Evolutionary conservation across 306 rosid genomes (phyloP), one percentile per base, ranked within the genome.

Genomic region (Castanopsis chinensis): DNA sequence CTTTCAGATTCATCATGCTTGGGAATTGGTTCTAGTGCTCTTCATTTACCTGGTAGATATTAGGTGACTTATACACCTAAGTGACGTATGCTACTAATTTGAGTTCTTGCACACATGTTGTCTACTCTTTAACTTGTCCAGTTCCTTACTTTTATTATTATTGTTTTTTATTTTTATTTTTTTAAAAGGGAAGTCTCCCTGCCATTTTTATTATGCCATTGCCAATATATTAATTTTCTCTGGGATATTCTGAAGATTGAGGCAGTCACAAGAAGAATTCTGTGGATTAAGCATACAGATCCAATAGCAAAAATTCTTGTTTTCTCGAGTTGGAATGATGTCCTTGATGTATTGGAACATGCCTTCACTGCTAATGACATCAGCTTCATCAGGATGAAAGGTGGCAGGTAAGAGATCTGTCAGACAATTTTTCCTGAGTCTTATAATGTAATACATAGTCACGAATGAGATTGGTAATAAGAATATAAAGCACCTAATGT

Each of bases 241-340:
- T 81, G 78, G 76, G 75, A 59, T 77, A 61, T 82, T 76, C 30
- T 85, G 78, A 76, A 94, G 99, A 91, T 92, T 83, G 99, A 95
- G 89, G 96, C 99, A 33, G 86, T 95, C 69, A 89, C 97, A 43
- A 90, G 93, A 89, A 89, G 99, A 86, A 89, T 95, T 75, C 80
- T 95, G 83, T 95, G 94, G 91, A 83, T 91, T 83, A 92, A 95
- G 88, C 87, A 92, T 55, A 80, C 90, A 30, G 92, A 95, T 83
- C 84, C 91, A 61, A 73, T 84, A 53, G 93, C 90, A 4, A 95
- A 92, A 88, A 90, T 91, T 76, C 94, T 95, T 23, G 99, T 92
- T 64, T 95, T 95, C 78, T 92, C 99, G 15, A 95, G 97, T 83
- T 95, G 99, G 99, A 86, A 95, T 69, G 97, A 92, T 83, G 99